Evolutionary conservation across 345 rosid species (phyloP).

Genomic region (Microthlaspi erraticum): DNA sequence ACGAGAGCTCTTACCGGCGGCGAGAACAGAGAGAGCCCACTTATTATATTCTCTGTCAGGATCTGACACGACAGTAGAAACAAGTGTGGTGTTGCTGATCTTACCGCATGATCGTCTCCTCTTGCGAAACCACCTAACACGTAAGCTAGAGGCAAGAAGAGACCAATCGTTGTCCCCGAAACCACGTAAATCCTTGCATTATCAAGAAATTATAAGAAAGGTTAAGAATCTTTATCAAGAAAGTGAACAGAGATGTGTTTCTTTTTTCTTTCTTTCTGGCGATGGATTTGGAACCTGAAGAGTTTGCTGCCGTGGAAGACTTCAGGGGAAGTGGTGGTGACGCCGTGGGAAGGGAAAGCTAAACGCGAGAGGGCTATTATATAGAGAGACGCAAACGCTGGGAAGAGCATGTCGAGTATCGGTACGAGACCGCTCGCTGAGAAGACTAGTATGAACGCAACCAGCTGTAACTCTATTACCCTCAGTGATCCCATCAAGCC

Average conservation of each 20-base stretch:
- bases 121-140: slow-evolving; percentile 92
- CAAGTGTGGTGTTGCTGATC: slow-evolving; percentile 82
- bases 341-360: slow-evolving; percentile 69
- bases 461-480: slow-evolving; percentile 83
- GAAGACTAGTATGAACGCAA: slow-evolving; percentile 87
- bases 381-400: slow-evolving; percentile 68
- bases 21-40: slow-evolving; percentile 74
- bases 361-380: slow-evolving; percentile 62
- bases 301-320: slow-evolving; percentile 63
- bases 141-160: slow-evolving; percentile 84
- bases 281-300: slow-evolving; percentile 48
- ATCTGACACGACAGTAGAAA: slow-evolving; percentile 91
- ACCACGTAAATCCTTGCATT: slow-evolving; percentile 54
- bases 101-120: slow-evolving; percentile 75
- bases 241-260: neutral
- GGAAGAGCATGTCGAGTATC: slow-evolving; percentile 75
- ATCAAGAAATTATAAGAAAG: neutral
- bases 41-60: slow-evolving; percentile 76
- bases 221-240: slow-evolving; percentile 13
- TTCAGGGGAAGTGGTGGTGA: slow-evolving; percentile 51
- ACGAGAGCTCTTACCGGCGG: slow-evolving; percentile 86
- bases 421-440: slow-evolving; percentile 93
- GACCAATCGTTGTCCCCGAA: slow-evolving; percentile 72
- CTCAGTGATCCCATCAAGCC: slow-evolving; percentile 81
- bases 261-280: neutral